Evolutionary conservation across 2,329 filamentous ascomycete species (phyloP).

Genomic region (Fusarium pseudoanthophilum): DNA sequence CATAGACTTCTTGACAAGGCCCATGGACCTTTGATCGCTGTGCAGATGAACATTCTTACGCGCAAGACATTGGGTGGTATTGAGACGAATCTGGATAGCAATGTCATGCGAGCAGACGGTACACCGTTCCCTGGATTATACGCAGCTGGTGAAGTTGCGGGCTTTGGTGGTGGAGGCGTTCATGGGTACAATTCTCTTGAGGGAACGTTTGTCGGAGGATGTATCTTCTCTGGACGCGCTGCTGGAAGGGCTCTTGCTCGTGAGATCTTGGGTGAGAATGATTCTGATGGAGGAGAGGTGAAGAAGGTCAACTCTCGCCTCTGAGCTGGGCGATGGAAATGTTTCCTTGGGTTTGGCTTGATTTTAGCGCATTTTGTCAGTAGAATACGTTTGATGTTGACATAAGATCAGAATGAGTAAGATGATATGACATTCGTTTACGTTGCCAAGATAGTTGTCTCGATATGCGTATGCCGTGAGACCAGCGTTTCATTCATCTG

Average conservation of each 20-base stretch:
- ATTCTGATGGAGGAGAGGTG: not conserved
- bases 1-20: slow-evolving; percentile 64
- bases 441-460: not conserved
- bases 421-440: not conserved
- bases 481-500: not conserved
- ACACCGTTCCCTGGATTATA: slow-evolving; percentile 64
- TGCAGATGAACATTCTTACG: slow-evolving; percentile 69
- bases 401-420: not conserved
- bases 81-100: slow-evolving; percentile 67
- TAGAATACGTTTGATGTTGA: not conserved
- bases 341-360: not conserved
- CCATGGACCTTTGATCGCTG: slow-evolving; percentile 69
- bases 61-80: slow-evolving; percentile 70
- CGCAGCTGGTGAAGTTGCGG: slow-evolving; percentile 69
- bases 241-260: slow-evolving; percentile 66
- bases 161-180: slow-evolving; percentile 70
- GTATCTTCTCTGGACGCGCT: slow-evolving; percentile 69
- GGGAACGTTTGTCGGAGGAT: slow-evolving; percentile 71
- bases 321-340: not conserved
- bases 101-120: slow-evolving; percentile 63
- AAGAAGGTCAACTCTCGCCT: slow-evolving; percentile 13
- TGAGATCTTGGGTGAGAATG: slow-evolving; percentile 49
- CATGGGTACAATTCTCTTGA: slow-evolving; percentile 72
- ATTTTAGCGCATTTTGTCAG: not conserved
- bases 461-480: not conserved